These are phyloP conservation scores for Talaromyces sp. DNA, from an alignment of 2,329 filamentous ascomycete species.

Conservation along the genomic window DNA sequence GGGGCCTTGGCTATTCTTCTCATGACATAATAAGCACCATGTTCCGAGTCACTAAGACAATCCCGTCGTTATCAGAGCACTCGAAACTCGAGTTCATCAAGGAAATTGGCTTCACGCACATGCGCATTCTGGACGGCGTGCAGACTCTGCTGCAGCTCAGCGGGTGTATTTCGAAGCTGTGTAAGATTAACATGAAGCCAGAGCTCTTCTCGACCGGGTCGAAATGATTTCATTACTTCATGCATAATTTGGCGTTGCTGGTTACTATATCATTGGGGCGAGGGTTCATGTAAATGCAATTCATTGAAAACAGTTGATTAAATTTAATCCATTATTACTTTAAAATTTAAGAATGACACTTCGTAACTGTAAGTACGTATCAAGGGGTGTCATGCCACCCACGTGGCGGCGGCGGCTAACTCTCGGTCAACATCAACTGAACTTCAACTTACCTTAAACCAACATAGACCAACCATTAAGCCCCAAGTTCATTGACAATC, in stretches of 20 bases:
- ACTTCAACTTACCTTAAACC: neutral
- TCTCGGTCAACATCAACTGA: neutral
- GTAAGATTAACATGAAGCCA: conserved; percentile 95
- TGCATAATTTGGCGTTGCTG: neutral
- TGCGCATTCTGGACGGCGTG: conserved; percentile 97
- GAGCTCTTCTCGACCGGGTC: conserved; percentile 59
- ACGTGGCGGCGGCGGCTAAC: neutral
- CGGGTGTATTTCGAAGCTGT: conserved; percentile 83
- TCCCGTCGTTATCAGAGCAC: conserved; percentile 86
- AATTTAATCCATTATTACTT: neutral
- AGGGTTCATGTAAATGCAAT: neutral
- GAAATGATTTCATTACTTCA: neutral
- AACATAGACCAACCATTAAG: no score
- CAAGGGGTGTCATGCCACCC: neutral
- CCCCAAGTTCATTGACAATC: no score
- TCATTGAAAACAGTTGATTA: neutral
- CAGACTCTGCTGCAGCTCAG: conserved; percentile 92
- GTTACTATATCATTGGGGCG: neutral
- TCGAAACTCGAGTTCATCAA: conserved; percentile 96
- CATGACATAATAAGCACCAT: conserved; percentile 99
- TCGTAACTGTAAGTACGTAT: no score
- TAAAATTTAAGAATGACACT: neutral
- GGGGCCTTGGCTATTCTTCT: conserved; percentile 87
- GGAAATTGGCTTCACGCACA: conserved; percentile 98
- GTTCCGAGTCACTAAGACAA: conserved; percentile 97